phyloP scores from a whole-genome alignment of 1,284 basidiomycete species.

The Pholiota adiposa region DNA sequence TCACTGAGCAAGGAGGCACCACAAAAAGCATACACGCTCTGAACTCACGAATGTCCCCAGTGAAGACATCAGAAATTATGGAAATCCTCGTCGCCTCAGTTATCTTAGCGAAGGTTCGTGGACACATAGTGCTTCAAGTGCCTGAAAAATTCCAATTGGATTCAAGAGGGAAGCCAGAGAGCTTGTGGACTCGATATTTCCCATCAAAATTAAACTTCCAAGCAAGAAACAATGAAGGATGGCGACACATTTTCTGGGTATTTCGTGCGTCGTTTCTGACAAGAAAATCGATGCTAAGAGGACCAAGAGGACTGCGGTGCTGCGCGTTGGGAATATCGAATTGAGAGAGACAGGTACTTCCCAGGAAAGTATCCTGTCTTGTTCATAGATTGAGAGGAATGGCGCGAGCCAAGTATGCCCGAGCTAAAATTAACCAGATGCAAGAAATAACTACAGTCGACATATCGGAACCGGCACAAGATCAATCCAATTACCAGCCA shows the following conservation, averaged over 20 bases:
- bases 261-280: not conserved
- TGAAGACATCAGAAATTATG: not conserved
- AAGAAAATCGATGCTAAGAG: slow-evolving; percentile 1
- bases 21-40: not conserved
- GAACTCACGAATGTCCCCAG: not conserved
- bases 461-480: not conserved
- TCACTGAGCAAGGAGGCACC: not conserved
- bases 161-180: not conserved
- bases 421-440: not conserved
- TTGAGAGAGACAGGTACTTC: slow-evolving; percentile 12
- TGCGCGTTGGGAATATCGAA: slow-evolving; percentile 15
- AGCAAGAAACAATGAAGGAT: not conserved
- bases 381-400: not conserved
- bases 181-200: not conserved
- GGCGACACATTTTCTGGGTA: slow-evolving; percentile 2
- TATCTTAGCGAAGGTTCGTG: not conserved
- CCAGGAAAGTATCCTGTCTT: slow-evolving; percentile 2
- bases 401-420: not conserved
- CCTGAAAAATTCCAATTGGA: not conserved
- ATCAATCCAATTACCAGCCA: not conserved
- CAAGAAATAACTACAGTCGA: not conserved
- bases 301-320: slow-evolving; percentile 15
- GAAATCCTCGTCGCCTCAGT: not conserved
- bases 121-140: not conserved
- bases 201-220: not conserved